Conservation (phyloP, 176 grass and related monocot genomes). For the Avena insularis region DNA sequence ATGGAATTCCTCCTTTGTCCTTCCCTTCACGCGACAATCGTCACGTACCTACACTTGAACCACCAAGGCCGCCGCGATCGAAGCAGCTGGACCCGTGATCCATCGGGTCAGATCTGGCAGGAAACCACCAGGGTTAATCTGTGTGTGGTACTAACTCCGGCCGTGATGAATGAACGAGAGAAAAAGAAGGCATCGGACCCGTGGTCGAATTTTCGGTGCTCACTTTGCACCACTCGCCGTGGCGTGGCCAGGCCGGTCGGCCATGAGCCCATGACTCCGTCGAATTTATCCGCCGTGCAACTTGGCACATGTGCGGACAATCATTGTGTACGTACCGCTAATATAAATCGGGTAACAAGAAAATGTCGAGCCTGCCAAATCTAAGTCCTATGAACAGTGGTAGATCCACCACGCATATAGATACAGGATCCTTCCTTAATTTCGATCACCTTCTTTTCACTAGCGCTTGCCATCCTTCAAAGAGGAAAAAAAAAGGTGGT, state of each 20-base stretch:
- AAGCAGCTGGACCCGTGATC: too few species aligned
- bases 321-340: slow-evolving; percentile 31
- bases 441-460: neutral
- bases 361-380: slow-evolving; percentile 9
- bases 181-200: neutral
- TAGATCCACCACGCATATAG: slow-evolving; percentile 7
- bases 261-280: slow-evolving; percentile 18
- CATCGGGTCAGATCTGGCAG: neutral
- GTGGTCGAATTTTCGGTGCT: neutral
- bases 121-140: neutral
- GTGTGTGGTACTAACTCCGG: slow-evolving; percentile 33
- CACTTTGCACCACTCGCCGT: slow-evolving; percentile 28
- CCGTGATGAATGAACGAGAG: neutral
- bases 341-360: neutral
- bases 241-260: slow-evolving; percentile 24
- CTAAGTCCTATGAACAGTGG: slow-evolving; percentile 34
- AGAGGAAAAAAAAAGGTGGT: neutral
- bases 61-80: slow-evolving; percentile 4
- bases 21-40: slow-evolving; percentile 5
- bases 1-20: neutral
- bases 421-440: neutral
- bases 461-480: neutral
- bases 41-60: neutral
- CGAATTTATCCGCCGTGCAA: slow-evolving; percentile 20
- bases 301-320: slow-evolving; percentile 32